These are phyloP conservation scores for Trichophyton equinum DNA, from an alignment of 2,329 filamentous ascomycete species.

Conservation along the genomic window DNA sequence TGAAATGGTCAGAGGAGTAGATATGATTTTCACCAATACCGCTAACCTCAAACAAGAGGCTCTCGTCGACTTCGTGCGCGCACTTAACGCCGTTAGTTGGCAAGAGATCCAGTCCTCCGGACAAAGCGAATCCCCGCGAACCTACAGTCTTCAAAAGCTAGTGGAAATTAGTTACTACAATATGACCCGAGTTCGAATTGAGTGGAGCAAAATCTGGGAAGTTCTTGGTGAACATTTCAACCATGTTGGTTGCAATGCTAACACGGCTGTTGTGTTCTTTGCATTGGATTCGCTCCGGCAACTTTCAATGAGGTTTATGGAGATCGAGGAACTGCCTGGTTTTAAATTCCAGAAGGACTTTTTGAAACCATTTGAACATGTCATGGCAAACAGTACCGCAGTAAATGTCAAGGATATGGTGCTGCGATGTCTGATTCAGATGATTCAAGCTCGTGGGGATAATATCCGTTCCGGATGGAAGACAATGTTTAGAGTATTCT, in stretches of 20 bases:
- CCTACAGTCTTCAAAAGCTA: slow-evolving; percentile 93
- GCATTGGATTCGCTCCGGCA: slow-evolving; percentile 90
- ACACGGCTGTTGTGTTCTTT: slow-evolving; percentile 95
- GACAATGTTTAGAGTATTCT: slow-evolving; percentile 99
- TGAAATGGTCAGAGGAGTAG: slow-evolving; percentile 83
- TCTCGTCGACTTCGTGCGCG: slow-evolving; percentile 87
- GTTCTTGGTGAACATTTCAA: slow-evolving; percentile 98
- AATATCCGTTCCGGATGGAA: slow-evolving; percentile 98
- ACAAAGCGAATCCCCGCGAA: slow-evolving; percentile 86
- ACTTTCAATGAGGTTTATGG: slow-evolving; percentile 96
- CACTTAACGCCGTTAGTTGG: slow-evolving; percentile 93
- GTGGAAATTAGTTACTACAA: slow-evolving; percentile 99
- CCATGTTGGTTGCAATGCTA: slow-evolving; percentile 88
- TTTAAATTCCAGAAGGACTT: slow-evolving; percentile 99
- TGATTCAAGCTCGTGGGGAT: slow-evolving; percentile 94
- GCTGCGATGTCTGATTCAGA: slow-evolving; percentile 87
- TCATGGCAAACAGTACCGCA: slow-evolving; percentile 84
- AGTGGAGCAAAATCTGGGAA: slow-evolving; percentile 97
- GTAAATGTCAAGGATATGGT: slow-evolving; percentile 96
- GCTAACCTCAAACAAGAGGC: slow-evolving; percentile 85
- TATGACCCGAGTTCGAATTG: slow-evolving; percentile 95
- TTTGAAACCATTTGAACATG: slow-evolving; percentile 93
- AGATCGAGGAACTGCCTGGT: slow-evolving; percentile 90
- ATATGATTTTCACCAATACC: slow-evolving; percentile 93
- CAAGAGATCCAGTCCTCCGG: slow-evolving; percentile 97